Percentiles rank a stretch among this genome's conserved stretches.
Evolutionary conservation across 139 green algal genomes (phyloP).

Genomic region (Micractinium sp.): DNA sequence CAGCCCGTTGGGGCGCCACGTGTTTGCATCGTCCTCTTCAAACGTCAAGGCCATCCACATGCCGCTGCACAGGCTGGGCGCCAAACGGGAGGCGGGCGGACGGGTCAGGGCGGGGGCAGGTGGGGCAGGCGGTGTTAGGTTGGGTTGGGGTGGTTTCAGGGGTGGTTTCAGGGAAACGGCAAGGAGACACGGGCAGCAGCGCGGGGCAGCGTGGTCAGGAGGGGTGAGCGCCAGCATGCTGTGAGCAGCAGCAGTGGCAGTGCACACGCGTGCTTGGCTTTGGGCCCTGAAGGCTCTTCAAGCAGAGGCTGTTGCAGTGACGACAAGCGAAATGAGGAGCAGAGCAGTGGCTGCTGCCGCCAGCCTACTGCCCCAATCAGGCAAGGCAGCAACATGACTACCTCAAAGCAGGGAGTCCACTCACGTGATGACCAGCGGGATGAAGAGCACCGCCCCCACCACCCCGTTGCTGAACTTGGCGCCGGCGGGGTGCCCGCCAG

Average conservation of each 20-base stretch:
- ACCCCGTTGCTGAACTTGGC: slow-evolving; percentile 22
- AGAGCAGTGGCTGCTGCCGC: background rate
- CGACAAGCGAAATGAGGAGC: background rate
- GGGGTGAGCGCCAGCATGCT: too few species aligned
- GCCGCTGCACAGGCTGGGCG: background rate
- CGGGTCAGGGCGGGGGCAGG: background rate
- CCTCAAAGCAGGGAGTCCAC: background rate
- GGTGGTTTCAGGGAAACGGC: too few species aligned
- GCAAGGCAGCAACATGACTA: background rate
- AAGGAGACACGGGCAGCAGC: too few species aligned
- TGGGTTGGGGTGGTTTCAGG: too few species aligned
- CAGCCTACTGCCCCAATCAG: background rate
- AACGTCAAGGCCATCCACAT: slow-evolving; percentile 26
- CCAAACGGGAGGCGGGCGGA: background rate
- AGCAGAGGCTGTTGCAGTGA: background rate
- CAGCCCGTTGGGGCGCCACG: slow-evolving; percentile 2
- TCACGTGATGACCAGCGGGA: slow-evolving; percentile 21
- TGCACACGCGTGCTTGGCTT: too few species aligned
- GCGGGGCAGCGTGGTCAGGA: too few species aligned
- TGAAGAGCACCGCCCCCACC: slow-evolving; percentile 13
- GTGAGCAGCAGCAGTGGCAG: too few species aligned
- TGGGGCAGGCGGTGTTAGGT: background rate
- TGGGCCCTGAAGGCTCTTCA: background rate
- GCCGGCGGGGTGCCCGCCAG: background rate
- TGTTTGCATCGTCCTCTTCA: background rate